Percentiles rank a stretch among this genome's conserved stretches.
Conservation (phyloP, 768 basidiomycete species). For the Rhodotorula taiwanensis region DNA sequence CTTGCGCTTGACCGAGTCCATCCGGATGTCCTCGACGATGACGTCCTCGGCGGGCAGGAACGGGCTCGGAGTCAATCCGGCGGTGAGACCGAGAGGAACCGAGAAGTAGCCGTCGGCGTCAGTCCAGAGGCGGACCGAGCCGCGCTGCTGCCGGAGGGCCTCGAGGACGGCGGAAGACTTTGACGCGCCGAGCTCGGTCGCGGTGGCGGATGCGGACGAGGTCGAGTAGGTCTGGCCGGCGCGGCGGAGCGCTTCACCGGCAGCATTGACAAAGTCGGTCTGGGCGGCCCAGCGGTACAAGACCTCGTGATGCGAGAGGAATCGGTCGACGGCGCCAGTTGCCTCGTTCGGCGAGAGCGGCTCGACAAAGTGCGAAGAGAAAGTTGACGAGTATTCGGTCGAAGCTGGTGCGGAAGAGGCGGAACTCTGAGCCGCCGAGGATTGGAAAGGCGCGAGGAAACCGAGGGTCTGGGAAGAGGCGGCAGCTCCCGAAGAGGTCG, state of each 20-base stretch:
- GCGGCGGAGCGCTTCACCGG: conserved; percentile 17
- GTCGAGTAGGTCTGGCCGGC: conserved; percentile 8
- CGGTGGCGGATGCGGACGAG: background rate
- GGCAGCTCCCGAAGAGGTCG: conserved; percentile 1
- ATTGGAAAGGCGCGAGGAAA: conserved; percentile 2
- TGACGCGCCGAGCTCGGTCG: background rate
- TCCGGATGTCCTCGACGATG: conserved; percentile 18
- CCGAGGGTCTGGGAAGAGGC: conserved; percentile 10
- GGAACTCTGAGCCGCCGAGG: background rate
- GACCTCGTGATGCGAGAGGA: conserved; percentile 27
- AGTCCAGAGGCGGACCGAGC: conserved; percentile 26
- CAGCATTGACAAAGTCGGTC: conserved; percentile 6
- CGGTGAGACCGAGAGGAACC: background rate
- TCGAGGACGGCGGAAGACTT: no score
- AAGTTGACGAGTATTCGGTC: background rate
- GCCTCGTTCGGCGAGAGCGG: conserved; percentile 31
- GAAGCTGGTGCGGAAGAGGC: background rate
- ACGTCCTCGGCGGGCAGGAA: conserved; percentile 34
- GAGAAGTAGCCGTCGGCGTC: conserved; percentile 21
- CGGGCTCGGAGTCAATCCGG: background rate
- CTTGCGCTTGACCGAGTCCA: conserved; percentile 36
- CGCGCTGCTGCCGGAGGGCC: conserved; percentile 2
- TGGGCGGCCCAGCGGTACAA: conserved; percentile 15
- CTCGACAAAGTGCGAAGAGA: conserved; percentile 20
- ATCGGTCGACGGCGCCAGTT: conserved; percentile 19